A percentile compares a stretch with the other conserved stretches of the same genome.
These are phyloP conservation scores for Apiospora hydei DNA, from an alignment of 2,329 filamentous ascomycete genomes.

Conservation along the genomic window DNA sequence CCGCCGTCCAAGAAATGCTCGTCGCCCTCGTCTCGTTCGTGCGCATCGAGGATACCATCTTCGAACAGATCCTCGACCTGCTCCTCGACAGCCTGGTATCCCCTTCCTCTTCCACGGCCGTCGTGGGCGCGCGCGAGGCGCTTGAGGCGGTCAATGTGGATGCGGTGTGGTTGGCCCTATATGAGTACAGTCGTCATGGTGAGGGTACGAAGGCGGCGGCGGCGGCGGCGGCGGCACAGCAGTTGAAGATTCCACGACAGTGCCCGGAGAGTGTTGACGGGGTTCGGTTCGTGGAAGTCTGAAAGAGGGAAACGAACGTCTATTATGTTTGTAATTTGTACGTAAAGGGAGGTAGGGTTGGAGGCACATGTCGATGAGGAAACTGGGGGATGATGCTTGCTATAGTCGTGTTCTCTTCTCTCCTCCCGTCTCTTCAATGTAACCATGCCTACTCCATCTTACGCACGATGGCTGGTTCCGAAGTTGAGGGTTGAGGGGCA, in stretches of 20 bases:
- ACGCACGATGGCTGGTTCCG: neutral
- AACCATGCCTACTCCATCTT: neutral
- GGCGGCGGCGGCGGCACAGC: neutral
- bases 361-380: neutral
- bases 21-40: constrained; percentile 68
- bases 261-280: neutral
- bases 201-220: neutral
- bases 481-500: neutral
- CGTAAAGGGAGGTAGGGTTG: neutral
- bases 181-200: constrained; percentile 42
- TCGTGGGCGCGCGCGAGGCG: constrained; percentile 57
- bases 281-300: neutral
- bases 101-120: constrained; percentile 33
- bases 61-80: constrained; percentile 74
- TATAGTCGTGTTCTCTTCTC: neutral
- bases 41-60: constrained; percentile 69
- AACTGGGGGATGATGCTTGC: neutral
- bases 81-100: constrained; percentile 58
- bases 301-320: neutral
- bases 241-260: neutral
- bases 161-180: constrained; percentile 75
- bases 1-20: constrained; percentile 65
- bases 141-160: constrained; percentile 74
- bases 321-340: neutral
- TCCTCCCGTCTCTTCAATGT: neutral